Conservation (phyloP, 192 early-diverging fungal genomes). For the Entomortierella parvispora region DNA sequence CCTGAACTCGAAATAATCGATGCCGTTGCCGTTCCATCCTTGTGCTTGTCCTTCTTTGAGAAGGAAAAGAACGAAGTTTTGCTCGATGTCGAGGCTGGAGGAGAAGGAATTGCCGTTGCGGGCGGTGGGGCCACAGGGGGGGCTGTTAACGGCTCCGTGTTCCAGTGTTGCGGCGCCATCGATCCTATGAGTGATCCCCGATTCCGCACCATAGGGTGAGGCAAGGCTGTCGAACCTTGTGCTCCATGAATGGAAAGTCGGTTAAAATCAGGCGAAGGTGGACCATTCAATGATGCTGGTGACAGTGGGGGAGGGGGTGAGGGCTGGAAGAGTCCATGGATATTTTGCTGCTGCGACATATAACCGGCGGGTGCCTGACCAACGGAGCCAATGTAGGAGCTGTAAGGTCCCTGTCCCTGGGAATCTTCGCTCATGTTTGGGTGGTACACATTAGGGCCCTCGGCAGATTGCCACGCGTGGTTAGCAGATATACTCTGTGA, state of each 20-base stretch:
- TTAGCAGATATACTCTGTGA: constrained; percentile 23
- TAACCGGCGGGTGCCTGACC: not conserved
- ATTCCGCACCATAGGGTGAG: constrained; percentile 23
- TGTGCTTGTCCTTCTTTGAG: constrained; percentile 22
- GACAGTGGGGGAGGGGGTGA: constrained; percentile 37
- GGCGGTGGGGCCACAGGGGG: constrained; percentile 34
- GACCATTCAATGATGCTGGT: constrained; percentile 17
- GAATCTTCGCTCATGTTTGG: constrained; percentile 3
- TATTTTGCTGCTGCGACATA: constrained; percentile 29
- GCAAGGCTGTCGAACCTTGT: constrained; percentile 14
- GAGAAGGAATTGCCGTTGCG: constrained; percentile 1
- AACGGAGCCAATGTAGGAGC: not conserved
- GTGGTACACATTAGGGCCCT: not conserved
- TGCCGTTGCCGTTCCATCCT: not conserved
- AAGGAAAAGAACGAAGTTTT: constrained; percentile 49
- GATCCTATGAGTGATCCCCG: constrained; percentile 14
- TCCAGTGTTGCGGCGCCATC: constrained; percentile 37
- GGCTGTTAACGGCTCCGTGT: constrained; percentile 44
- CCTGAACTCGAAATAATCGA: constrained; percentile 18
- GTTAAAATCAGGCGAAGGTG: constrained; percentile 26
- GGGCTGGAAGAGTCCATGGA: constrained; percentile 44
- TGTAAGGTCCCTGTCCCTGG: not conserved
- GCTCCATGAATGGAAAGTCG: constrained; percentile 20
- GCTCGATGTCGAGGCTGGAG: constrained; percentile 11
- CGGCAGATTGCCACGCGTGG: constrained; percentile 1